phyloP scores from a whole-genome alignment of 768 basidiomycete genomes.

The Ramaria sp. region DNA sequence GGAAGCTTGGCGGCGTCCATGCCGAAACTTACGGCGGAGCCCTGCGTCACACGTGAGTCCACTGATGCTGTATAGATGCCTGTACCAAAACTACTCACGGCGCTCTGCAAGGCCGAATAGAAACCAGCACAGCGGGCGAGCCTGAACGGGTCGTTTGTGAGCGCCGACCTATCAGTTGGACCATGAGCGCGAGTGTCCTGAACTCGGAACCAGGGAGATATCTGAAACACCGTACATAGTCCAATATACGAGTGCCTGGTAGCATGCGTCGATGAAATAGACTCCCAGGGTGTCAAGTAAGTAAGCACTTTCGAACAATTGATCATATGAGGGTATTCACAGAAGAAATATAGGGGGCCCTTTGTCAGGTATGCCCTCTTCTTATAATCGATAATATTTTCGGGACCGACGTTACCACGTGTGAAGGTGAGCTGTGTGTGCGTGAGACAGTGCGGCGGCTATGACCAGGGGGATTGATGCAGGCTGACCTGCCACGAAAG shows the following conservation, averaged over 20 bases:
- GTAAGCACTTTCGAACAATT: neutral
- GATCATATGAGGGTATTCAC: conserved; percentile 14
- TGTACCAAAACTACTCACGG: neutral
- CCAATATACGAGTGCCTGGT: conserved; percentile 15
- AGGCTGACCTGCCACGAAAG: conserved; percentile 25
- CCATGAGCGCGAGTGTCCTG: no score
- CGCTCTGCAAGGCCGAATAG: conserved; percentile 26
- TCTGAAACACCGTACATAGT: conserved; percentile 1
- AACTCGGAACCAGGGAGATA: no score
- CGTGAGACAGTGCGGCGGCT: neutral
- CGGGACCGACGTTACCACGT: conserved; percentile 13
- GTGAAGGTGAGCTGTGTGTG: conserved; percentile 30
- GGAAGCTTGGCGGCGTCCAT: conserved; percentile 35
- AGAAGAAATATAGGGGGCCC: conserved; percentile 30
- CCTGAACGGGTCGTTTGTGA: conserved; percentile 34
- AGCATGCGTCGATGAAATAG: conserved; percentile 24
- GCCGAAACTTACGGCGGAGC: conserved; percentile 30
- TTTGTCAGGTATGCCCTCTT: conserved; percentile 23
- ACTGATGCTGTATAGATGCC: neutral
- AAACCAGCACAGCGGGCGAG: conserved; percentile 34
- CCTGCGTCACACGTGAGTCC: conserved; percentile 8
- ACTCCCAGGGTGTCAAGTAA: conserved; percentile 14
- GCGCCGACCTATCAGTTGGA: conserved; percentile 23
- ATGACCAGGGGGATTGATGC: no score
- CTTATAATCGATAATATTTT: conserved; percentile 18